Conservation (phyloP, 2,329 filamentous ascomycete species). For the Cercospora sp. region DNA sequence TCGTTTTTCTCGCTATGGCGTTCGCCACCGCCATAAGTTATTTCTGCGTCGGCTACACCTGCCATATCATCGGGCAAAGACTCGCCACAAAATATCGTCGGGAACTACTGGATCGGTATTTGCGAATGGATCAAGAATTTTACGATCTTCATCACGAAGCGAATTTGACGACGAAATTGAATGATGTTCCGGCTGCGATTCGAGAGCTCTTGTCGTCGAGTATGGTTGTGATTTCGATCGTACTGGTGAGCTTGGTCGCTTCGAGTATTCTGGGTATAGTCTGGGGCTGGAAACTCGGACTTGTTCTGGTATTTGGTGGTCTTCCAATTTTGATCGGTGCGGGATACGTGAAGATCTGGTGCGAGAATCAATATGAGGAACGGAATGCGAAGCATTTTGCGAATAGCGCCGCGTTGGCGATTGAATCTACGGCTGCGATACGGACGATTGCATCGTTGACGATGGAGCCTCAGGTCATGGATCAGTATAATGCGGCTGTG, state of each 20-base stretch:
- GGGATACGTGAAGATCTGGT: not conserved
- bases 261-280: not conserved
- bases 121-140: slow-evolving; percentile 75
- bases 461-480: not conserved
- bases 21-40: slow-evolving; percentile 49
- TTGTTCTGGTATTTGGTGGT: not conserved
- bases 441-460: not conserved
- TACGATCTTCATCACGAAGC: slow-evolving; percentile 64
- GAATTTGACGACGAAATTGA: slow-evolving; percentile 56
- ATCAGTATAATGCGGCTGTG: not conserved
- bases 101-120: not conserved
- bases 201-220: not conserved
- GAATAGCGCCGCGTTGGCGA: not conserved
- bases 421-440: not conserved
- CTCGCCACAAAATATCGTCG: slow-evolving; percentile 36
- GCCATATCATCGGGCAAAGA: not conserved
- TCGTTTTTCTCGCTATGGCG: slow-evolving; percentile 58
- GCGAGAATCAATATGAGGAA: not conserved
- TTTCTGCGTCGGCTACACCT: slow-evolving; percentile 43
- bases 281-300: not conserved
- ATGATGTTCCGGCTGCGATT: not conserved
- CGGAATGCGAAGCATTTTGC: not conserved
- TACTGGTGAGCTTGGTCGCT: not conserved
- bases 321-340: not conserved
- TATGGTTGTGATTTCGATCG: not conserved